Base-by-base conservation (phyloP, 306 rosid species). In the Ormosia emarginata region DNA sequence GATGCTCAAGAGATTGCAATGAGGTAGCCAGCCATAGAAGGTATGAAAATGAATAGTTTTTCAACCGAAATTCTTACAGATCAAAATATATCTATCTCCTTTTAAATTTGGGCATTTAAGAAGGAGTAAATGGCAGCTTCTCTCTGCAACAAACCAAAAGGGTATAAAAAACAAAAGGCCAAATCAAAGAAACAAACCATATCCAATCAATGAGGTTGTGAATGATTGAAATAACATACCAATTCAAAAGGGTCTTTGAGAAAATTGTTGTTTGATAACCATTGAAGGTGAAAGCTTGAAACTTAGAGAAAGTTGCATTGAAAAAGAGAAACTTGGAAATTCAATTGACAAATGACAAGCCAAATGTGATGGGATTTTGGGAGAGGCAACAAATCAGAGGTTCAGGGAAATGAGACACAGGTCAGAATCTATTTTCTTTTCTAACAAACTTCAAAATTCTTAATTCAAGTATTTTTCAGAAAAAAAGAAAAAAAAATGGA, bases 21-120 rank as follows among this genome's bases (percentile, higher is more conserved):
- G 32, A 61, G 18, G 34, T 29, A 15, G 29, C 24, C 39, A 15
- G 29, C 24, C 39, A 74, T 80, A 71, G 18, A 56, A 58, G 82
- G 80, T 29, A 53, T 24, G 47, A 24, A 72, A 77, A 50, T 37
- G 43, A 58, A 49, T 32, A 59, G 0, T 4, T 36, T 74, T 64
- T 67, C 15, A 69, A 70, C 56, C 24, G 5, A 75, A 75, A 75
- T 79, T 79, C 84, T 86, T 75, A 83, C 86, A 85, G 46, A 75
- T 56, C 11, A 57, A 55, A 59, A 52, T 8, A 40, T 53, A 68
- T 72, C 57, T 34, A 34, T 41, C 12, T 68, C 37, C 40, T 79
- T 43, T 43, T 39, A 18, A 53, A 55, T 53, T 32, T 67, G 32
- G 49, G 62, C 34, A 58, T 80, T 56, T 57, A 52, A 70, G 76